A percentile compares a stretch with the other conserved stretches of the same genome.
Evolutionary conservation across 257 asterid species (phyloP).

Genomic region (Solanum neorickii): DNA sequence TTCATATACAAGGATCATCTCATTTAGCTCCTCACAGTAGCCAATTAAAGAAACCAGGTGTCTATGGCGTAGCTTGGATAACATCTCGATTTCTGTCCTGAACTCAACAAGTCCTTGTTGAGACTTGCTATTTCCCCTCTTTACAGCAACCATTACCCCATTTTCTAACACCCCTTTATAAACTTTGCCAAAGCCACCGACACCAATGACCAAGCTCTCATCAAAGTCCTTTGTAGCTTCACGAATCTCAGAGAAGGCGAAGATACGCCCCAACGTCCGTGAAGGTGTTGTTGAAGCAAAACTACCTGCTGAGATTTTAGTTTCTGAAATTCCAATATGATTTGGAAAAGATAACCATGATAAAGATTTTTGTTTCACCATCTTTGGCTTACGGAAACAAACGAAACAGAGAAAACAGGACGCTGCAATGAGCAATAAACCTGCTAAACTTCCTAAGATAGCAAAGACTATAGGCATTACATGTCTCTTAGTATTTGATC

Average conservation of each 20-base stretch:
- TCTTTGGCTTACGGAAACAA: not conserved
- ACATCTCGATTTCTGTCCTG: constrained; percentile 24
- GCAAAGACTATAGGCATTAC: not conserved
- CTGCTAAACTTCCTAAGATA: constrained; percentile 1
- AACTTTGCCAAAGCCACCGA: constrained; percentile 24
- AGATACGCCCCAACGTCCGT: constrained; percentile 2
- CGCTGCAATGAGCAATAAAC: not conserved
- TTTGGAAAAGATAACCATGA: constrained; percentile 12
- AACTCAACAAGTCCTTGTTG: constrained; percentile 21
- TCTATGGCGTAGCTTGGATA: constrained; percentile 23
- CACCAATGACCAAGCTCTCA: constrained; percentile 18
- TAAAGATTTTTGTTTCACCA: constrained; percentile 3
- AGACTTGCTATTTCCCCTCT: constrained; percentile 19
- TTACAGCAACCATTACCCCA: constrained; percentile 18
- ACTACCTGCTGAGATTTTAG: constrained; percentile 11
- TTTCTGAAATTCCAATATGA: constrained; percentile 9
- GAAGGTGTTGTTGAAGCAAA: constrained; percentile 17
- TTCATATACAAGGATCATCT: constrained; percentile 27
- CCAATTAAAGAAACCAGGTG: constrained; percentile 21
- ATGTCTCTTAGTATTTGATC: not conserved
- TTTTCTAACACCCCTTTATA: constrained; percentile 17
- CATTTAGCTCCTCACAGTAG: constrained; percentile 19
- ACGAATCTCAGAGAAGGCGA: constrained; percentile 16
- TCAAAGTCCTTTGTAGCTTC: constrained; percentile 19
- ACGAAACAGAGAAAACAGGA: not conserved